Conservation (phyloP, 1,284 basidiomycete genomes). For the Ganoderma lucidum region DNA sequence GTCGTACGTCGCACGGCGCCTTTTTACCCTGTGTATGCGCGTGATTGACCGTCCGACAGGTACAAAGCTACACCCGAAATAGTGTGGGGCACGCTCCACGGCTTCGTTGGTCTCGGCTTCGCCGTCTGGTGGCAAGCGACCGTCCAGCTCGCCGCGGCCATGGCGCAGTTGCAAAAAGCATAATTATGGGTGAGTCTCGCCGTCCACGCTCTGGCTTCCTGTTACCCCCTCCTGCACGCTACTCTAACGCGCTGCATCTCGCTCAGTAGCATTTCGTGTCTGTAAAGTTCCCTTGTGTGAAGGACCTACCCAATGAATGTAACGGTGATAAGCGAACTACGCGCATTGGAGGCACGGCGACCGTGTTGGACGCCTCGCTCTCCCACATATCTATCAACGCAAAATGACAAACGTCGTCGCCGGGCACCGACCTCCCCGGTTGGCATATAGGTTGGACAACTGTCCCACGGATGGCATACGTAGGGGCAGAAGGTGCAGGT, state of each 20-base stretch:
- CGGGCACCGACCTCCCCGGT: constrained; percentile 2
- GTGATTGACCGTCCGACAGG: constrained; percentile 10
- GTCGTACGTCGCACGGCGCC: constrained; percentile 51
- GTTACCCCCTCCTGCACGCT: not conserved
- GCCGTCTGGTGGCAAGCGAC: constrained; percentile 81
- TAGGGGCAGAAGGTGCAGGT: constrained; percentile 33
- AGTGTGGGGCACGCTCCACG: constrained; percentile 74
- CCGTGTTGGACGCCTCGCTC: not conserved
- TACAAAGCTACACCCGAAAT: constrained; percentile 64
- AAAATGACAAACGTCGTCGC: not conserved
- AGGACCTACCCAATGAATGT: not conserved
- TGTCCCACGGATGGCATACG: constrained; percentile 6
- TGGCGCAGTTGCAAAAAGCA: constrained; percentile 44
- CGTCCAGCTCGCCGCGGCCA: constrained; percentile 54
- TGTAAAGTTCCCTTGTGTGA: not conserved
- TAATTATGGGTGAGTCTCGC: constrained; percentile 26
- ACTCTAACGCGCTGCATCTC: not conserved
- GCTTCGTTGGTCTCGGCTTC: constrained; percentile 70
- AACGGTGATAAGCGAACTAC: not conserved
- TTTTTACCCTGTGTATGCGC: not conserved
- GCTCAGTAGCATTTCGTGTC: not conserved
- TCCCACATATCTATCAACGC: not conserved
- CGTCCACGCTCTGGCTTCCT: not conserved
- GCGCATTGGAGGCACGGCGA: not conserved
- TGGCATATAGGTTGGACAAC: not conserved